Evolutionary conservation across 768 basidiomycete species (phyloP).

Genomic region (Pulveroboletus sp.): DNA sequence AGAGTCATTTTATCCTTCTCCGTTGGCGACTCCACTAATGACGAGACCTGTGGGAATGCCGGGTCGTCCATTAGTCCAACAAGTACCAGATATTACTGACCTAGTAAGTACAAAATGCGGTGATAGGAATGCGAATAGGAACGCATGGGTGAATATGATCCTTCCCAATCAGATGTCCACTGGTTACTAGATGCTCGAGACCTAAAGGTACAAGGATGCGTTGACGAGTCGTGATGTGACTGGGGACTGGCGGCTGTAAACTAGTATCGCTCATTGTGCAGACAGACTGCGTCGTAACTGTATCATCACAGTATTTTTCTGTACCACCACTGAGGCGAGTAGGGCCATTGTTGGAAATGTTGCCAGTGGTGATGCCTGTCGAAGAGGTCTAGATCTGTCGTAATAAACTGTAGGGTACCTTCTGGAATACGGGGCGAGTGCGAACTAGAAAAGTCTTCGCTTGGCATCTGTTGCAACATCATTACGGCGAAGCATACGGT

Average conservation of each 20-base stretch:
- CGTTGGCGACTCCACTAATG: not conserved
- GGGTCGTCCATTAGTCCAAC: not conserved
- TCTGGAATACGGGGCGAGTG: not conserved
- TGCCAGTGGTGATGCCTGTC: not conserved
- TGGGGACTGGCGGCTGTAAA: no score
- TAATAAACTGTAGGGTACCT: constrained; percentile 8
- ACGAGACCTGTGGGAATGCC: not conserved
- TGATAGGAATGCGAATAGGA: not conserved
- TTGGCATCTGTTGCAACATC: not conserved
- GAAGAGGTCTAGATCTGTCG: not conserved
- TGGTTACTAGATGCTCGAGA: no score
- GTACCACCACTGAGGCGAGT: no score
- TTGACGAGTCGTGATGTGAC: no score
- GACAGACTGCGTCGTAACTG: not conserved
- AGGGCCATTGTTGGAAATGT: no score
- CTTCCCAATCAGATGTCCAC: no score
- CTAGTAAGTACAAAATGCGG: not conserved
- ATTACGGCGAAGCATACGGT: constrained; percentile 3
- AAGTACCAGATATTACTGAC: not conserved
- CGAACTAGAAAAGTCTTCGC: not conserved
- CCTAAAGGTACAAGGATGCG: no score
- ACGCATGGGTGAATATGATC: no score
- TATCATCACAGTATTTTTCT: not conserved
- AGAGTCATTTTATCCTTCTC: not conserved
- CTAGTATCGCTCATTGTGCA: not conserved